phyloP scores from a whole-genome alignment of 2,329 filamentous ascomycete species.

The Bretziella fagacearum region DNA sequence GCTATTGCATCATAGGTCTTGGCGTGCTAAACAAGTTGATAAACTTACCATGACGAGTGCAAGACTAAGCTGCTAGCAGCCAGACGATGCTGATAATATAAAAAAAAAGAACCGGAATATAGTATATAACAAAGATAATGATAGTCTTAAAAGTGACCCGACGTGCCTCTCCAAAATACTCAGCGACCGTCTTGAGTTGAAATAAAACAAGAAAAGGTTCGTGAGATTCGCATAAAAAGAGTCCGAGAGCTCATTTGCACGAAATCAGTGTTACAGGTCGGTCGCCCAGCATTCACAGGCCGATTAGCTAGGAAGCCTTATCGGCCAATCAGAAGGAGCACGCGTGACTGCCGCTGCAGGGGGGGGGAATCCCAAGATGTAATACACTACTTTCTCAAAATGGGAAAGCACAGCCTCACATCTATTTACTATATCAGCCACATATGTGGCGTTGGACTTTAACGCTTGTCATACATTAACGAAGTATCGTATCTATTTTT shows the following conservation, averaged over 20 bases:
- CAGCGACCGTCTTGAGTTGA: neutral
- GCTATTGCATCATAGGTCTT: constrained; percentile 5
- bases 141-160: neutral
- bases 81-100: neutral
- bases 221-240: no score
- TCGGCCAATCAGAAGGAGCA: constrained; percentile 9
- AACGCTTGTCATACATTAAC: no score
- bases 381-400: neutral
- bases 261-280: neutral
- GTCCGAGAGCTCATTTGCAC: neutral
- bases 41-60: constrained; percentile 11
- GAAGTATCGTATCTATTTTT: no score
- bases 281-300: neutral
- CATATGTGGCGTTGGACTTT: constrained; percentile 1
- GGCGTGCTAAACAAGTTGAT: neutral
- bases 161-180: neutral
- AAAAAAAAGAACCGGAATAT: neutral
- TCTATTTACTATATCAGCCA: neutral
- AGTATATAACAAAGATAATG: neutral
- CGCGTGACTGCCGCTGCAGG: constrained; percentile 8
- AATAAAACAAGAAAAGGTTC: neutral
- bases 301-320: constrained; percentile 3
- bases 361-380: neutral
- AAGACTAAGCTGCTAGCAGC: constrained; percentile 1
- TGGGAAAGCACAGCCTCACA: neutral